Percentiles rank a stretch among this genome's conserved stretches.
phyloP scores from a whole-genome alignment of 2,329 filamentous ascomycete species.

The Trichoderma breve region DNA sequence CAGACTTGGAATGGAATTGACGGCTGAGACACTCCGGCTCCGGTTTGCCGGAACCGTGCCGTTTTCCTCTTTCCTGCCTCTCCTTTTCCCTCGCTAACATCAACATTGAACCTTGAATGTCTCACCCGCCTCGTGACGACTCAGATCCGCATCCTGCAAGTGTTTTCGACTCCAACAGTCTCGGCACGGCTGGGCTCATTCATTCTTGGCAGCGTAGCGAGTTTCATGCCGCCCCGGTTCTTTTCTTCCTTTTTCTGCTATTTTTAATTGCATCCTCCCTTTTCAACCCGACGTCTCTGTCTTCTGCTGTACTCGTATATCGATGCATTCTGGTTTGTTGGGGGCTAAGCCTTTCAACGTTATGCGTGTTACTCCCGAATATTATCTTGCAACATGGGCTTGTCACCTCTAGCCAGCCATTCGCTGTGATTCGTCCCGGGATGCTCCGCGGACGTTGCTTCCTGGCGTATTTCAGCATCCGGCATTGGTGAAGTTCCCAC shows the following conservation, averaged over 20 bases:
- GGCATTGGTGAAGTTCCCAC: background rate
- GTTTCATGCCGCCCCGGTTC: background rate
- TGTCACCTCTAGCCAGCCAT: background rate
- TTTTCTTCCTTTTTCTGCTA: background rate
- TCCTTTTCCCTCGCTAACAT: background rate
- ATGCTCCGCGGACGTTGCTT: background rate
- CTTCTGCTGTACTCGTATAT: background rate
- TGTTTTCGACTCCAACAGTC: background rate
- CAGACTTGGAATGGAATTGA: background rate
- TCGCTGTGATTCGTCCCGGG: background rate
- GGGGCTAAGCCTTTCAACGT: background rate
- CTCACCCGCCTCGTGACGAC: slow-evolving; percentile 18
- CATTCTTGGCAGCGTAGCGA: background rate
- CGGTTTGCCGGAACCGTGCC: slow-evolving; percentile 4
- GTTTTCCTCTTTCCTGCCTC: background rate
- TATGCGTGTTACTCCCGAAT: background rate
- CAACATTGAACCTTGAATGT: background rate
- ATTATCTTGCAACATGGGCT: background rate
- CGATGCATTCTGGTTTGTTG: background rate
- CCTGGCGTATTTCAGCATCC: background rate
- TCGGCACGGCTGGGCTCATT: background rate
- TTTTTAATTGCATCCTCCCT: background rate
- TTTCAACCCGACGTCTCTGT: background rate
- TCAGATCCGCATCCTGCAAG: slow-evolving; percentile 13
- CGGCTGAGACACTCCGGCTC: background rate